These are phyloP conservation scores for Beta corolliflora DNA, from an alignment of 179 eudicot species.

Conservation along the genomic window DNA sequence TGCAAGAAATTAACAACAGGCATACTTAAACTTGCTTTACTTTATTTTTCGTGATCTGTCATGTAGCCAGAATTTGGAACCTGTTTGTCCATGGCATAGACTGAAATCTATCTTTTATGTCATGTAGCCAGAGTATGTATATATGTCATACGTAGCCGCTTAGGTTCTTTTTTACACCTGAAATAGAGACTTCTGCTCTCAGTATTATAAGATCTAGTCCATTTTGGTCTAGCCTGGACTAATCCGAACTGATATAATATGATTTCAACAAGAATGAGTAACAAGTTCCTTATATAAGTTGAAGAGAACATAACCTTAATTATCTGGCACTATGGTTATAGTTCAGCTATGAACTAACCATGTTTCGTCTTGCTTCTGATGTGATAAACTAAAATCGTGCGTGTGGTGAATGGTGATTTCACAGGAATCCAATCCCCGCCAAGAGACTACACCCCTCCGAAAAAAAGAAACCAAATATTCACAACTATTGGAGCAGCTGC, in stretches of 20 bases:
- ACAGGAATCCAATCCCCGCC: conserved; percentile 56
- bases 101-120: not conserved
- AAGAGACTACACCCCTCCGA: conserved; percentile 55
- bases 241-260: too few relatives aligned
- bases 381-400: conserved; percentile 8
- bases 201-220: too few relatives aligned
- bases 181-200: too few relatives aligned
- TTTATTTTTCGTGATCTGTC: not conserved
- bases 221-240: too few relatives aligned
- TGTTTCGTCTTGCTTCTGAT: not conserved
- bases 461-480: conserved; percentile 43
- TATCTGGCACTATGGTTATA: not conserved
- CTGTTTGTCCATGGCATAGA: not conserved
- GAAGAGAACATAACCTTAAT: too few relatives aligned
- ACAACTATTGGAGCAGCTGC: conserved; percentile 73
- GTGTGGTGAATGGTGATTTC: conserved; percentile 5
- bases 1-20: not conserved
- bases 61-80: not conserved
- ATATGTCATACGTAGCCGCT: not conserved
- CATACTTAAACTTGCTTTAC: not conserved
- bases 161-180: too few relatives aligned
- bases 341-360: not conserved
- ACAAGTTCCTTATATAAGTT: too few relatives aligned
- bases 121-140: not conserved
- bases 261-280: too few relatives aligned